Percentiles rank a stretch among this genome's conserved stretches.
These are phyloP conservation scores for Chaetomium cochliodes DNA, from an alignment of 495 filamentous ascomycete species.

Conservation along the genomic window DNA sequence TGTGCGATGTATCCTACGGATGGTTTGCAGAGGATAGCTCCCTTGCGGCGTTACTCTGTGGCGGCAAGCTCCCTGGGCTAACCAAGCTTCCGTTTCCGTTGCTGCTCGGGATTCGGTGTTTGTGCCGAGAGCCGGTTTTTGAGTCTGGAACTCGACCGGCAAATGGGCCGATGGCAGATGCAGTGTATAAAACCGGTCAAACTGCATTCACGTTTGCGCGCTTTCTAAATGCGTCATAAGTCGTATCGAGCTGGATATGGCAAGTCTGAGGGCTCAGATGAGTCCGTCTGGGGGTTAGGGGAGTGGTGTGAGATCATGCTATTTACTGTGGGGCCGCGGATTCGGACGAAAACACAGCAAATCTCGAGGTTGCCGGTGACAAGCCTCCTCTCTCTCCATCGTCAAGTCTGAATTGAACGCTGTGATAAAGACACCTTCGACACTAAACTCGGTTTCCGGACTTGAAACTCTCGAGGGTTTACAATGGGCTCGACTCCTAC, in stretches of 20 bases:
- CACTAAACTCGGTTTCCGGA: no score
- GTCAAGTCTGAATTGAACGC: no score
- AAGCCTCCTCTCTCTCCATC: no score
- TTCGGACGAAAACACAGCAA: no score
- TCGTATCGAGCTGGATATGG: conserved; percentile 2
- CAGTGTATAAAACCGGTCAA: not conserved
- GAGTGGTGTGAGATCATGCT: not conserved
- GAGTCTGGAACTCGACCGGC: not conserved
- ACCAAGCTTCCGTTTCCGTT: not conserved
- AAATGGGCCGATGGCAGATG: not conserved
- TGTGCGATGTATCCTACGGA: not conserved
- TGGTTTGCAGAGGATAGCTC: not conserved
- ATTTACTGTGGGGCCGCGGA: not conserved
- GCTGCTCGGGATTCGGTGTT: conserved; percentile 4
- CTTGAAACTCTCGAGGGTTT: no score
- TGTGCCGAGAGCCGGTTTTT: not conserved
- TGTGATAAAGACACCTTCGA: no score
- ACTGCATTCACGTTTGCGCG: not conserved
- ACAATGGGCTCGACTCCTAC: no score
- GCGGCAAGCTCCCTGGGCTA: not conserved
- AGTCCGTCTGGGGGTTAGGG: no score
- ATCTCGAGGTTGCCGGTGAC: no score
- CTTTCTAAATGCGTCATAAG: conserved; percentile 20
- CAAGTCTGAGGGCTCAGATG: no score
- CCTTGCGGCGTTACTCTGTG: not conserved